Base-by-base conservation (phyloP, 768 basidiomycete species). In the Boletus eberwhitei region DNA sequence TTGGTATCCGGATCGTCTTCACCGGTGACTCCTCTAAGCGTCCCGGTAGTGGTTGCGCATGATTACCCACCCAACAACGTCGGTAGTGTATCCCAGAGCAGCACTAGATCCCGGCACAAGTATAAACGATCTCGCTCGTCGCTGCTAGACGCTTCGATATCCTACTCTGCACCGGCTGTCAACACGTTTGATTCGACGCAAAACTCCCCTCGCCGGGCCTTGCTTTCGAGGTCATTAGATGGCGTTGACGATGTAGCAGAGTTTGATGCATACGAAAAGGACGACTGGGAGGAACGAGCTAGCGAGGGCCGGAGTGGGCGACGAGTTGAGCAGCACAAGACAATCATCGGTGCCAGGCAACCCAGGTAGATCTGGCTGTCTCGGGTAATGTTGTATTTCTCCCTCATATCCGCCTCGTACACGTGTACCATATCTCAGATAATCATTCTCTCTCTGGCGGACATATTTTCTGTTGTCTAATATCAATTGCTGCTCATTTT, bases 11-110 rank as follows among this genome's bases (percentile, higher is more conserved):
- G 55, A 9, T 60, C 64, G 8, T 53, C 67, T 14, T 56, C 60
- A 16, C 60, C 59, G 8, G 54, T 58, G 34, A 40, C 41, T 2
- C 64, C 62, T 13, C 40, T 58, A 3, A 52, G 24, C 31, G 40
- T 46, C 9, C 37, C 43, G 1, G 48, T 26, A 0, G 53, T 48
- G 7, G 65, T 60, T 7, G 45, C 53, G 1, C 68, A 74, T 14
- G 63, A 71, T 40, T 88, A 88, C 64, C 87, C 87, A 31, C 87
- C 87, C 14, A 80, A 77, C 59, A 71, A 77, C 22, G 68, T 74
- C 17, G 75, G 71, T 55, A 77, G 78, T 59, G 62, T 75, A 38
- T 53, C 66, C 21, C 57, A 55, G n/a, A 44, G 43, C 16, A 60
- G 62, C 35, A 52, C 71, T 8, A 56, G 64, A 56, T 38, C 69